Evolutionary conservation across 129 eudicot genomes (phyloP).

Genomic region (Gnaphalium uliginosum): DNA sequence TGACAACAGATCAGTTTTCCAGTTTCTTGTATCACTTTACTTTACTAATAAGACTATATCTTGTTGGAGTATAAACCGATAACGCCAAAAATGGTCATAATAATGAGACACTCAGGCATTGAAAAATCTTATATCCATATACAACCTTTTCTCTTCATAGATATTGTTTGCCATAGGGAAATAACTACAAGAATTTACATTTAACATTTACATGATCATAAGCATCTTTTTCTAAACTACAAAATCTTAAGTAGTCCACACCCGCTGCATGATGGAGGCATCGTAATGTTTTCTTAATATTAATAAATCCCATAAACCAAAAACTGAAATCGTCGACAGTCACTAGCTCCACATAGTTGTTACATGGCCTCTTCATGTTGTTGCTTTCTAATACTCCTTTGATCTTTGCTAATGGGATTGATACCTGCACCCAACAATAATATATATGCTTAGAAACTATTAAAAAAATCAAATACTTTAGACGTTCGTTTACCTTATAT

Average conservation of each 20-base stretch:
- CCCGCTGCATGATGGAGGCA: constrained; percentile 10
- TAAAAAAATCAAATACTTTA: not conserved
- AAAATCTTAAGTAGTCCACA: not conserved
- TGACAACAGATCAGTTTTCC: no score
- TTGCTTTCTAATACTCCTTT: constrained; percentile 35
- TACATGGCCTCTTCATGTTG: constrained; percentile 22
- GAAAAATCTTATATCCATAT: no score
- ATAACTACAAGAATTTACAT: not conserved
- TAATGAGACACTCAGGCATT: no score
- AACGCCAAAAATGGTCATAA: no score
- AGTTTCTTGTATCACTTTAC: no score
- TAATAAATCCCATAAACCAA: constrained; percentile 38
- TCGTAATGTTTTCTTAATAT: constrained; percentile 26
- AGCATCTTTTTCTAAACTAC: not conserved
- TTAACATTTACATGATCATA: constrained; percentile 22
- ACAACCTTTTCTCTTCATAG: no score
- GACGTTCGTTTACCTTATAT: constrained; percentile 25
- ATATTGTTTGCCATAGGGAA: no score
- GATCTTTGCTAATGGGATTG: constrained; percentile 36
- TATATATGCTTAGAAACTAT: not conserved
- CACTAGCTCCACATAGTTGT: constrained; percentile 42
- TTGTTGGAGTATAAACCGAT: no score
- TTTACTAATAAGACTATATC: no score
- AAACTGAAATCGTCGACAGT: constrained; percentile 37
- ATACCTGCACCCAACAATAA: constrained; percentile 23